Evolutionary conservation across 306 rosid genomes (phyloP).

Genomic region (Casuarina equisetifolia): DNA sequence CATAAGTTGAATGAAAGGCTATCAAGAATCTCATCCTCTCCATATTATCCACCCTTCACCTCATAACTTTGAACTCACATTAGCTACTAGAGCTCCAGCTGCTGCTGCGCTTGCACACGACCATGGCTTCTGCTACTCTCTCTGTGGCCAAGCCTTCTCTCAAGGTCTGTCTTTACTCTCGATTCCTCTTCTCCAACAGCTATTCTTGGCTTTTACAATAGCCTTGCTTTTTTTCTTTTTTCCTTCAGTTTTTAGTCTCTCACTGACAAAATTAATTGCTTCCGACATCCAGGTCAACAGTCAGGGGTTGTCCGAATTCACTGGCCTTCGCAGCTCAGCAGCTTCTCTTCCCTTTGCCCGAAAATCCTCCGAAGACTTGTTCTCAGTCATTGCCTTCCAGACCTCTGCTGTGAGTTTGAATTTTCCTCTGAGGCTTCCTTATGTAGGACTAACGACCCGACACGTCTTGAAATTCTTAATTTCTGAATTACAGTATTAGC

Average conservation of each 20-base stretch:
- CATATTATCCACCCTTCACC: constrained; percentile 8
- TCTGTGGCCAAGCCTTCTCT: constrained; percentile 88
- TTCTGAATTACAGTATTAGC: background rate
- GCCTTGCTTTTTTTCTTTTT: background rate
- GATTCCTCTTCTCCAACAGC: background rate
- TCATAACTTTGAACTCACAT: constrained; percentile 1
- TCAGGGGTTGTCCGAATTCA: constrained; percentile 77
- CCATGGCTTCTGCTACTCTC: constrained; percentile 94
- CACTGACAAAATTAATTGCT: background rate
- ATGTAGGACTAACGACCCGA: background rate
- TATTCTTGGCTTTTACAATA: background rate
- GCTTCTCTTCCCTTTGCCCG: constrained; percentile 56
- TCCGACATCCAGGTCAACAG: constrained; percentile 53
- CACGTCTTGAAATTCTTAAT: background rate
- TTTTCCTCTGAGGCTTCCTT: background rate
- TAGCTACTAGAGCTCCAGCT: constrained; percentile 13
- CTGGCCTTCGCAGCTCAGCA: constrained; percentile 75
- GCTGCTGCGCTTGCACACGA: constrained; percentile 15
- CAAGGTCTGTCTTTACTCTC: constrained; percentile 51
- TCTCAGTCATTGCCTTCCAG: constrained; percentile 69
- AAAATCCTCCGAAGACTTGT: constrained; percentile 73
- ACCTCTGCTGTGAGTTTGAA: constrained; percentile 77
- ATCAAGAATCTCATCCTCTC: constrained; percentile 11
- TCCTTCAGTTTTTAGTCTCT: background rate
- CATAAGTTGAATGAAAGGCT: constrained; percentile 27